Base-by-base conservation (phyloP, 2,329 filamentous ascomycete species). In the Hymenoscyphus occultus region DNA sequence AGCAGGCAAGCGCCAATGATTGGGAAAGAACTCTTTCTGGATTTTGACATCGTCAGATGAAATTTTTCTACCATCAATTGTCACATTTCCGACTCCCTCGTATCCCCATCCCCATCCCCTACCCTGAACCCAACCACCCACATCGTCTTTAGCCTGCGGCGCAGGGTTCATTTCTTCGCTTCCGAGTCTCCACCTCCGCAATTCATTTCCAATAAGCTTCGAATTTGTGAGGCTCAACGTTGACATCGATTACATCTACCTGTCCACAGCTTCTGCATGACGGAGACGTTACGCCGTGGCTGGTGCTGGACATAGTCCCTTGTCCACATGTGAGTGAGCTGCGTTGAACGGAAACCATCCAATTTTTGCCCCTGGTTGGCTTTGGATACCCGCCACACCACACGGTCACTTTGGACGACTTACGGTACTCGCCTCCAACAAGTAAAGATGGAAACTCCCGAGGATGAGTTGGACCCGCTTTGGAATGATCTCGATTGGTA, bases 401-500 rank as follows among this genome's bases (percentile, higher is more conserved):
- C 22, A 40, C 19, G 58, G 39, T 40, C n/a, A 60, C 39, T 40
- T 19, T 2, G 12, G 35, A 54, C 45, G 42, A 28, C 59, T 22
- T 32, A 61, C 59, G 22, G 14, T 14, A 19, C 42, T 14, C 13
- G 10, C 16, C 35, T 31, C 40, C 13, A 54, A 31, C 9, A 39
- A 19, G 66, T 65, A 39, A 84, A 76, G 76, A 76, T 72, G 81
- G 86, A 87, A 80, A 83, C 83, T 81, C 80, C 87, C 82, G 73
- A 73, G 51, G 73, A 75, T 40, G 72, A 72, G 51, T 57, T 75
- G 67, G 73, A 76, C 66, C 72, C 72, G 58, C 60, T 73, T 56
- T 75, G 73, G 73, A 61, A 73, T 48, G 71, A 74, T 56, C 66
- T 74, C 39, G 73, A 74, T 68, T 75, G 73, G 73, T 75, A 65